These are phyloP conservation scores for Cordyceps militaris DNA, from an alignment of 2,329 filamentous ascomycete species.

Conservation along the genomic window DNA sequence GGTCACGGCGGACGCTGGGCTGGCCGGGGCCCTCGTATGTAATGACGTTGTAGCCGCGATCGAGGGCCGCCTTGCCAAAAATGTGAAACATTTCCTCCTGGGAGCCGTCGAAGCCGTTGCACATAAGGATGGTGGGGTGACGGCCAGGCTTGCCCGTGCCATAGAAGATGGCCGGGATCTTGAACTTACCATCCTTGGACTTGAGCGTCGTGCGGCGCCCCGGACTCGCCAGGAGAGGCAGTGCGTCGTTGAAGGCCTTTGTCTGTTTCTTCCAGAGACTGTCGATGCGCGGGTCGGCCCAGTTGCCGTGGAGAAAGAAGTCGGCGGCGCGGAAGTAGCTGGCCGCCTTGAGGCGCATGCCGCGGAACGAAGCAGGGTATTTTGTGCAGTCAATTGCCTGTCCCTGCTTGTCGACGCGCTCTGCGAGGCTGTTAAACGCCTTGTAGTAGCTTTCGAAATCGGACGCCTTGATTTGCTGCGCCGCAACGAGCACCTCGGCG, in stretches of 20 bases:
- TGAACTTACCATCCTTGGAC: constrained; percentile 24
- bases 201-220: constrained; percentile 29
- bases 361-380: constrained; percentile 21
- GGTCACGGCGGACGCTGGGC: constrained; percentile 31
- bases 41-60: constrained; percentile 35
- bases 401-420: constrained; percentile 17
- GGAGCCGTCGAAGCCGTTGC: constrained; percentile 36
- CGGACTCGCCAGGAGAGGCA: constrained; percentile 27
- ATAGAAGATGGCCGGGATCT: constrained; percentile 31
- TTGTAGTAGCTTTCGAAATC: constrained; percentile 21
- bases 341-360: constrained; percentile 29
- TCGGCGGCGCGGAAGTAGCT: constrained; percentile 36
- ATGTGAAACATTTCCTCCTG: constrained; percentile 38
- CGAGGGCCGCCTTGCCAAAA: constrained; percentile 27
- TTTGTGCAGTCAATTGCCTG: constrained; percentile 16
- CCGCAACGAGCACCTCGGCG: constrained; percentile 26
- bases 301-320: constrained; percentile 35
- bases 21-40: constrained; percentile 42
- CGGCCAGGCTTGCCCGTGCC: constrained; percentile 14
- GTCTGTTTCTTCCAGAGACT: constrained; percentile 30
- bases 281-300: constrained; percentile 33
- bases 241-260: constrained; percentile 31
- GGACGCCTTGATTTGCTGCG: constrained; percentile 20
- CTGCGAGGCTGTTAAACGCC: constrained; percentile 20
- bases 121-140: constrained; percentile 34